phyloP scores from a whole-genome alignment of 306 rosid species.

The Malus sylvestris region DNA sequence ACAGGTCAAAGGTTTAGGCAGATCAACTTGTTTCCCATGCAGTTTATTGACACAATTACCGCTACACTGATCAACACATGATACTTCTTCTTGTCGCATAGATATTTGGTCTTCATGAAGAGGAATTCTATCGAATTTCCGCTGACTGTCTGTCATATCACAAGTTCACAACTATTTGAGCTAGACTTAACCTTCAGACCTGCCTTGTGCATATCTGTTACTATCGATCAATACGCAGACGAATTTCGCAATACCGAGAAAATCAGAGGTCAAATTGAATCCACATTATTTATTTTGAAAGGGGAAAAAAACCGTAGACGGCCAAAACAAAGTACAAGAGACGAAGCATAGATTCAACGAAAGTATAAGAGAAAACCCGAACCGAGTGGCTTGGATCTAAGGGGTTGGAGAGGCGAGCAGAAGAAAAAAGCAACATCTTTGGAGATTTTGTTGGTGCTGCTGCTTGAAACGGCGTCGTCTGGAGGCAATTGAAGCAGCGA shows the following conservation, averaged over 20 bases:
- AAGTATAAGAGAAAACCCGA: constrained; percentile 26
- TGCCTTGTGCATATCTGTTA: constrained; percentile 12
- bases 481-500: constrained; percentile 37
- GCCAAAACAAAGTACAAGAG: background rate
- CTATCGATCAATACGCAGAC: background rate
- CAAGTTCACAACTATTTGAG: constrained; percentile 14
- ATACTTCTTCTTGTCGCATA: constrained; percentile 20
- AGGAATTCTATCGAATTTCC: constrained; percentile 7
- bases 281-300: background rate
- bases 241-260: background rate
- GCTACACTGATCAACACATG: constrained; percentile 16
- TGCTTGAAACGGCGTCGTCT: constrained; percentile 3
- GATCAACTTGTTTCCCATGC: constrained; percentile 27
- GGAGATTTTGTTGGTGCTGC: background rate
- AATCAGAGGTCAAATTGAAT: background rate
- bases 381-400: constrained; percentile 50
- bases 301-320: background rate
- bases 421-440: constrained; percentile 27
- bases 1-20: constrained; percentile 12
- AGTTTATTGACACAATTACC: constrained; percentile 9
- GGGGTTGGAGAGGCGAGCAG: constrained; percentile 62
- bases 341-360: background rate
- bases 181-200: constrained; percentile 13
- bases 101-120: constrained; percentile 14
- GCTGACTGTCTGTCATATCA: constrained; percentile 14